A percentile compares a stretch with the other conserved stretches of the same genome.
Conservation (phyloP, 31 red algal species). For the Odonthalia washingtoniensis region DNA sequence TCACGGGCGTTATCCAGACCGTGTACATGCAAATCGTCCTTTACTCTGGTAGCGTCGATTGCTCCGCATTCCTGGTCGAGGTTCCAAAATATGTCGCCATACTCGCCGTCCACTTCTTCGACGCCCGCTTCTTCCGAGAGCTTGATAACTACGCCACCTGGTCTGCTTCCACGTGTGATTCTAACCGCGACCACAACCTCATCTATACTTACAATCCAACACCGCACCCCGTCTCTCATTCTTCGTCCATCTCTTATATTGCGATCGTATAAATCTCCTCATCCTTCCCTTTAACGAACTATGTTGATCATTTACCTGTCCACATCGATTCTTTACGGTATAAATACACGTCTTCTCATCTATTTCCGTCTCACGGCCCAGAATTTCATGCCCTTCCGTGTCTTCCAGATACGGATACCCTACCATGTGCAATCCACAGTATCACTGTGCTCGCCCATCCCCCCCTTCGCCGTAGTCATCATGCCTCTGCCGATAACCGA, state of each 20-base stretch:
- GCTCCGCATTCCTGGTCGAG: slow-evolving; percentile 73
- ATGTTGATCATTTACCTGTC: slow-evolving; percentile 64
- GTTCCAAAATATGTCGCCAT: slow-evolving; percentile 83
- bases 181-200: slow-evolving; percentile 64
- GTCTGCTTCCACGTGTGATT: slow-evolving; percentile 30
- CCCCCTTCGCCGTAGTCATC: too few species aligned
- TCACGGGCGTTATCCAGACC: slow-evolving; percentile 75
- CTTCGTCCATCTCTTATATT: slow-evolving; percentile 58
- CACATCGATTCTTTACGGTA: too few species aligned
- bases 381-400: too few species aligned
- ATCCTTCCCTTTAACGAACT: slow-evolving; percentile 77
- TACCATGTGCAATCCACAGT: too few species aligned
- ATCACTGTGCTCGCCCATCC: too few species aligned
- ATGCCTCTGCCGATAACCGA: too few species aligned
- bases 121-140: slow-evolving; percentile 50
- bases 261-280: slow-evolving; percentile 70
- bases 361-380: too few species aligned
- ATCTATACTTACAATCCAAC: slow-evolving; percentile 43
- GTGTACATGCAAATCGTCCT: slow-evolving; percentile 77
- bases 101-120: slow-evolving; percentile 55
- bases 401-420: too few species aligned
- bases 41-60: slow-evolving; percentile 80
- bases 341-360: too few species aligned
- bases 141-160: slow-evolving; percentile 65
- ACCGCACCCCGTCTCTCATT: slow-evolving; percentile 30